phyloP scores from a whole-genome alignment of 2,329 filamentous ascomycete genomes.

The Ilyonectria sp. region DNA sequence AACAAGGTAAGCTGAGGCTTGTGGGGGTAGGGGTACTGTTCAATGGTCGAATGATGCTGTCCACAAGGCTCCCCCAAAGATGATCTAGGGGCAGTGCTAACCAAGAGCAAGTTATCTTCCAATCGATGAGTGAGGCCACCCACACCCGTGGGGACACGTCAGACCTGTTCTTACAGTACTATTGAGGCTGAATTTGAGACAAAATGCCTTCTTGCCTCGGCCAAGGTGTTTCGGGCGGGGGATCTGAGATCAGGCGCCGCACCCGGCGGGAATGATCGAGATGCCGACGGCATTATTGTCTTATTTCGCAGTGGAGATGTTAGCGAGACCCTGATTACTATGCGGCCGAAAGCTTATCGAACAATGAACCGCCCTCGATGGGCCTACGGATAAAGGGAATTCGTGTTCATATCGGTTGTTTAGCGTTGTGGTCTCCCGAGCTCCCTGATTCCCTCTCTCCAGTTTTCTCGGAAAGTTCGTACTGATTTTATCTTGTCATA shows the following conservation, averaged over 20 bases:
- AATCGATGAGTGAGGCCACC: background rate
- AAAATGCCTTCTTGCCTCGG: constrained; percentile 2
- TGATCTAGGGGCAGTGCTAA: background rate
- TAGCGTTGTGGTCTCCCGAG: constrained; percentile 1
- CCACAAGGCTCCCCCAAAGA: background rate
- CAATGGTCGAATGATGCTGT: background rate
- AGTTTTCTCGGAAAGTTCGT: background rate
- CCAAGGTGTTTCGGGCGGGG: constrained; percentile 34
- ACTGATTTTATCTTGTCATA: background rate
- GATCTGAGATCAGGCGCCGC: constrained; percentile 37
- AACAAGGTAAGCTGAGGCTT: constrained; percentile 1
- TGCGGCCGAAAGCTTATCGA: background rate
- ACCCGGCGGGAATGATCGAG: constrained; percentile 1
- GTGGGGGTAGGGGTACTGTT: constrained; percentile 7
- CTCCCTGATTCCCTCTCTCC: background rate
- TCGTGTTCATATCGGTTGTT: background rate
- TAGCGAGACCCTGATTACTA: background rate
- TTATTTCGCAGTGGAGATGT: background rate
- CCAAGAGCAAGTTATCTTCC: background rate
- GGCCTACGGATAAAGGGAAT: constrained; percentile 1
- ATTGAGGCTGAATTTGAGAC: constrained; percentile 7
- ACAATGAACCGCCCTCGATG: background rate
- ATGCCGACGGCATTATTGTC: constrained; percentile 22
- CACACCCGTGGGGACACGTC: background rate
- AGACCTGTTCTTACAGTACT: background rate